Evolutionary conservation across 129 eudicot species (phyloP), one percentile per base, ranked within the genome.

Genomic region (Flaveria ramosissima): DNA sequence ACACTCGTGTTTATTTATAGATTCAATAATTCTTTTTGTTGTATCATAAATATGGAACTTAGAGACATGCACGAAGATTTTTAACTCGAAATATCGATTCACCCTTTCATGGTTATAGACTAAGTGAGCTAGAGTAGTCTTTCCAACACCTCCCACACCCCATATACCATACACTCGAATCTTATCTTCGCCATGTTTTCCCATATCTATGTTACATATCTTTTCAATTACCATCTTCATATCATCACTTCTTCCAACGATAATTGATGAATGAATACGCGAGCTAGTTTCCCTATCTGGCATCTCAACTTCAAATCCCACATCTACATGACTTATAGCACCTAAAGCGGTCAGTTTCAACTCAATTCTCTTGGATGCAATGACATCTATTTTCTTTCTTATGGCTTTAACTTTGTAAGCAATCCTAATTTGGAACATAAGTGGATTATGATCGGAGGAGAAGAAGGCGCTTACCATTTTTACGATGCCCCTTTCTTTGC

Each of bases 141-240:
- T 72, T 10, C 65, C 76, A 32, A 72, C 48, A 0, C 75, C 76
- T 55, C 76, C 76, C 64, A 71, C 53, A 12, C 76, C 76, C 76
- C 64, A 51, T 0, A 71, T 51, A 52, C 26, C 64, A 12, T 10
- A 71, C 14, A 17, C 41, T 36, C 64, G 19, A 5, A 71, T 19
- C 45, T 19, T 9, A 50, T 32, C 27, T 10, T 0, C 36, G 11
- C 53, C 64, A 32, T n/a, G 1, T 26, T 39, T 10, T 11, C 59
- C n/a, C 16, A 71, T 7, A 30, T 36, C 41, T 36, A 0, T 36
- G 41, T 36, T 71, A 71, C 64, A 71, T 27, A 71, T 71, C 23
- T 27, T n/a, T 2, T 32, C 9, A 0, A 2, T 6, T 20, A 71
- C 64, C 64, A 16, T 71, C 26, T 71, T n/a, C 64, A 71, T n/a